Evolutionary conservation across 768 basidiomycete genomes (phyloP).

Genomic region (Leccinum ochraceum): DNA sequence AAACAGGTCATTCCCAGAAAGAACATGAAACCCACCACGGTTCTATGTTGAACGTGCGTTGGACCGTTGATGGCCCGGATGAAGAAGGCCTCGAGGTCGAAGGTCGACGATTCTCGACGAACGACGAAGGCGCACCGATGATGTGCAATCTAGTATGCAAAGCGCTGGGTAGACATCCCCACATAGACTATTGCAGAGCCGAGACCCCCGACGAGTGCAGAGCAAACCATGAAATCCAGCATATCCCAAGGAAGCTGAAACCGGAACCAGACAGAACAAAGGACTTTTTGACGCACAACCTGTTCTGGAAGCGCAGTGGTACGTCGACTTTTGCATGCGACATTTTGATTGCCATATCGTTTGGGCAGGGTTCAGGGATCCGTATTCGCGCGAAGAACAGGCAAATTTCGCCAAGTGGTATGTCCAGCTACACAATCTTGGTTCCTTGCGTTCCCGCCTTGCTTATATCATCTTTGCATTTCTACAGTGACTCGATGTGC

Average conservation of each 20-base stretch:
- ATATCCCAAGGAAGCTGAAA: constrained; percentile 39
- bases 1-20: constrained; percentile 52
- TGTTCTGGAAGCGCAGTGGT: constrained; percentile 61
- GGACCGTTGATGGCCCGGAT: constrained; percentile 56
- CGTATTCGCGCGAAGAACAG: constrained; percentile 58
- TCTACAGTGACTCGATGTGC: constrained; percentile 52
- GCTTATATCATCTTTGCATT: not conserved
- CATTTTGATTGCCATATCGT: not conserved
- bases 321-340: constrained; percentile 6
- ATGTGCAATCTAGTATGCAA: constrained; percentile 58
- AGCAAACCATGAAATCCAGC: constrained; percentile 44
- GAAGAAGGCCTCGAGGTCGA: constrained; percentile 48
- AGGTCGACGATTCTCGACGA: constrained; percentile 51
- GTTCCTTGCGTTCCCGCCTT: not conserved
- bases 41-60: constrained; percentile 56
- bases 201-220: constrained; percentile 36
- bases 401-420: constrained; percentile 54
- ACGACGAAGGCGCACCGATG: constrained; percentile 61
- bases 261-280: constrained; percentile 50
- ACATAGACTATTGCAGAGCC: constrained; percentile 56
- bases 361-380: constrained; percentile 58
- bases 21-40: constrained; percentile 64
- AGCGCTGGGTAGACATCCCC: constrained; percentile 52
- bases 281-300: constrained; percentile 54
- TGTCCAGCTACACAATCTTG: constrained; percentile 8